A percentile compares a stretch with the other conserved stretches of the same genome.
Conservation (phyloP, 805 yeast species). For the Teunomyces cretensis region DNA sequence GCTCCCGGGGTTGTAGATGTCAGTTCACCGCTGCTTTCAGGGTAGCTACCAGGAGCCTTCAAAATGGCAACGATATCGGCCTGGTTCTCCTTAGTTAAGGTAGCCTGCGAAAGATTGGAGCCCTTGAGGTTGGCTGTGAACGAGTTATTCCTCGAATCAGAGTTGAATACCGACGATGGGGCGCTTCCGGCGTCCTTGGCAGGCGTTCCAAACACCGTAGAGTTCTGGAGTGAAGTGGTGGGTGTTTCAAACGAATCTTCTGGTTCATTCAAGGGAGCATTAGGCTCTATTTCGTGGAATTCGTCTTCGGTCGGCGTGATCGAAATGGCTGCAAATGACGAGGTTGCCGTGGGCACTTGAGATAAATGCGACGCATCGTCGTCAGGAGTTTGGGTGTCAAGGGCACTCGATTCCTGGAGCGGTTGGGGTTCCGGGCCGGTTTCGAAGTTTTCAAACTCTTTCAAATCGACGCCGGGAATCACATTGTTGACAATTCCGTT, state of each 20-base stretch:
- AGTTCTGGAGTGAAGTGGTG: slow-evolving; percentile 19
- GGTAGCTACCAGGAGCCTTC: slow-evolving; percentile 20
- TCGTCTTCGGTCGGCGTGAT: slow-evolving; percentile 22
- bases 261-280: slow-evolving; percentile 7
- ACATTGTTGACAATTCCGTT: slow-evolving; percentile 37
- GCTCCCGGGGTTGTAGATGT: slow-evolving; percentile 8
- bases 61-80: slow-evolving; percentile 13
- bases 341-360: slow-evolving; percentile 28
- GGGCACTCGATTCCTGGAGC: background rate
- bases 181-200: slow-evolving; percentile 3
- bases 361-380: slow-evolving; percentile 10
- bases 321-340: slow-evolving; percentile 41
- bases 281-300: slow-evolving; percentile 8
- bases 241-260: slow-evolving; percentile 22
- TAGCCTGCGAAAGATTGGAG: slow-evolving; percentile 5
- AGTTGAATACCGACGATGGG: background rate
- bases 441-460: slow-evolving; percentile 1
- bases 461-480: slow-evolving; percentile 27
- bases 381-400: background rate
- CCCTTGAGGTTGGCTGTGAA: slow-evolving; percentile 8
- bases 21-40: slow-evolving; percentile 10
- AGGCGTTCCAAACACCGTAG: slow-evolving; percentile 9
- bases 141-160: slow-evolving; percentile 7
- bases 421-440: background rate
- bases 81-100: slow-evolving; percentile 2